Evolutionary conservation across 495 filamentous ascomycete species (phyloP).

Genomic region (Oidiodendron maius): DNA sequence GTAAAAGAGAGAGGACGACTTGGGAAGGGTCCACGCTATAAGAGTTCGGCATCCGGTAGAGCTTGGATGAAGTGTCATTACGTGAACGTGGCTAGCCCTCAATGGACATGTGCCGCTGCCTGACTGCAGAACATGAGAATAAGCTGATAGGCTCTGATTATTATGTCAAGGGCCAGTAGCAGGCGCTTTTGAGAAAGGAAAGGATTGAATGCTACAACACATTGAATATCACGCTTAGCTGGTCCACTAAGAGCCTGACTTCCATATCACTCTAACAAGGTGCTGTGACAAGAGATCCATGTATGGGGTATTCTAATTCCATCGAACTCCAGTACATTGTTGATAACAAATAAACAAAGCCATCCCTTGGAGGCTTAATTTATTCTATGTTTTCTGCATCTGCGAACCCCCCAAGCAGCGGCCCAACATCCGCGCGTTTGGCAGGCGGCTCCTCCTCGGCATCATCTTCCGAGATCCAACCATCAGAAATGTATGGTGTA

Average conservation of each 20-base stretch:
- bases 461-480: slow-evolving; percentile 24
- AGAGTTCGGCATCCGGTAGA: slow-evolving; percentile 12
- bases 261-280: slow-evolving; percentile 16
- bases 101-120: slow-evolving; percentile 23
- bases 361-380: slow-evolving; percentile 13
- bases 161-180: slow-evolving; percentile 21
- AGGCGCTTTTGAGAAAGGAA: slow-evolving; percentile 22
- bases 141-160: slow-evolving; percentile 21
- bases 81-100: slow-evolving; percentile 23
- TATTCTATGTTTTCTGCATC: slow-evolving; percentile 22
- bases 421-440: slow-evolving; percentile 23
- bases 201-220: slow-evolving; percentile 26
- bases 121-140: slow-evolving; percentile 19
- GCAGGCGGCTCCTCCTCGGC: slow-evolving; percentile 14
- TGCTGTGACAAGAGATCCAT: slow-evolving; percentile 17
- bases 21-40: slow-evolving; percentile 16
- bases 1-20: no score
- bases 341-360: slow-evolving; percentile 14
- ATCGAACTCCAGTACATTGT: slow-evolving; percentile 16
- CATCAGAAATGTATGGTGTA: slow-evolving; percentile 38
- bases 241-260: slow-evolving; percentile 23
- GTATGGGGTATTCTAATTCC: slow-evolving; percentile 19
- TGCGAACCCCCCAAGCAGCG: slow-evolving; percentile 23
- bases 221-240: slow-evolving; percentile 25
- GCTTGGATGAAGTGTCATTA: slow-evolving; percentile 21